Base-by-base conservation (phyloP, 1,284 basidiomycete genomes). In the Melampsora larici-populina region DNA sequence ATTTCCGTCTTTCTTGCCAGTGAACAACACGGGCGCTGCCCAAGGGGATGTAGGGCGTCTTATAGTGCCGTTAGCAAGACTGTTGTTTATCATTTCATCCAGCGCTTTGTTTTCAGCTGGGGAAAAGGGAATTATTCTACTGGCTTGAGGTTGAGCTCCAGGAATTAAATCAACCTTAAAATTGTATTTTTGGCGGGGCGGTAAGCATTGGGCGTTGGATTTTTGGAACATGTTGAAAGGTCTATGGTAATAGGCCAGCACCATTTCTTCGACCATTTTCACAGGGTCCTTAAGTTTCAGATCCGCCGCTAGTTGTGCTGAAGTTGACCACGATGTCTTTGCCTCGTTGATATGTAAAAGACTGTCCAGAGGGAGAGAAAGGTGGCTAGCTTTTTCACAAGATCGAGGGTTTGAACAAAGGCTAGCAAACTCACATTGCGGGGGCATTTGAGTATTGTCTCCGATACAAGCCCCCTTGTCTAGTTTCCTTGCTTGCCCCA, bases 1-100 rank as follows among this genome's bases (percentile, higher is more conserved):
- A n/a, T n/a, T n/a, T n/a, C n/a, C n/a, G n/a, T n/a, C n/a, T n/a
- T n/a, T n/a, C n/a, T n/a, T n/a, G n/a, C n/a, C n/a, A n/a, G n/a
- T n/a, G n/a, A n/a, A n/a, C n/a, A n/a, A n/a, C n/a, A n/a, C n/a
- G n/a, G n/a, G n/a, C n/a, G n/a, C n/a, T n/a, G 84, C 84, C n/a
- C n/a, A n/a, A n/a, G 84, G 81, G 8, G 84, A 85, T 7, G 81
- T 84, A 0, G 85, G 86, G n/a, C 77, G 80, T 0, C 83, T 80
- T 74, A 64, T 64, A 40, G 62, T 64, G 11, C 62, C 62, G 13
- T 64, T 64, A 21, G 9, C 21, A n/a, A 64, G 62, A 31, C 62
- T 26, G 0, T 64, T 26, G 40, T 64, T n/a, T 21, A 64, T 64
- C 26, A 64, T 31, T n/a, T 6, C 31, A 2, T 64, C 62, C 62